These are phyloP conservation scores for Colletotrichum zoysiae DNA, from an alignment of 2,329 filamentous ascomycete genomes.

Conservation along the genomic window DNA sequence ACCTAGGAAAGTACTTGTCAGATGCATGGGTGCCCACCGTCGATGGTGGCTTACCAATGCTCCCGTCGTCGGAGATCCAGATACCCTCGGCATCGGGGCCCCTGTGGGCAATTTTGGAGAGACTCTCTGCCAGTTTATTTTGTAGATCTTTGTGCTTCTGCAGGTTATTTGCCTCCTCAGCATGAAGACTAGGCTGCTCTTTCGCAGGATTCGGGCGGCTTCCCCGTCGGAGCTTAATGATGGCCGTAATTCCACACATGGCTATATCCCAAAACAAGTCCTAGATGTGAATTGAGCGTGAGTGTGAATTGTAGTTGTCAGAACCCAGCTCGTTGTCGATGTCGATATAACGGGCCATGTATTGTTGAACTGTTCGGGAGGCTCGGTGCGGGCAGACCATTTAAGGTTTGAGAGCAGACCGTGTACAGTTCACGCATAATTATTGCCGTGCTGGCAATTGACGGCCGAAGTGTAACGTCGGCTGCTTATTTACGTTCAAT, in stretches of 20 bases:
- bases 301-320: no score
- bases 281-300: accelerated
- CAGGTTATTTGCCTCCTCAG: background rate
- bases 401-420: background rate
- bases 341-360: background rate
- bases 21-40: background rate
- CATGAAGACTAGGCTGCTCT: background rate
- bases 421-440: background rate
- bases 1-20: constrained; percentile 31
- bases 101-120: constrained; percentile 46
- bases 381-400: background rate
- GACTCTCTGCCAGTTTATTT: constrained; percentile 20
- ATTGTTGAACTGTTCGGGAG: no score
- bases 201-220: background rate
- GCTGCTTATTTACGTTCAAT: background rate
- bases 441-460: no score
- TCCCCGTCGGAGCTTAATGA: constrained; percentile 7
- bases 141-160: background rate
- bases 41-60: constrained; percentile 15
- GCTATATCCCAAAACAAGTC: background rate
- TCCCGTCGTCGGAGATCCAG: constrained; percentile 44
- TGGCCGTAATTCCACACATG: constrained; percentile 39
- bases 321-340: background rate
- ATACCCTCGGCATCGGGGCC: constrained; percentile 49
- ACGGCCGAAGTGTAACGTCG: background rate